phyloP scores from a whole-genome alignment of 2,329 filamentous ascomycete species.

The Talaromyces albobiverticillius region DNA sequence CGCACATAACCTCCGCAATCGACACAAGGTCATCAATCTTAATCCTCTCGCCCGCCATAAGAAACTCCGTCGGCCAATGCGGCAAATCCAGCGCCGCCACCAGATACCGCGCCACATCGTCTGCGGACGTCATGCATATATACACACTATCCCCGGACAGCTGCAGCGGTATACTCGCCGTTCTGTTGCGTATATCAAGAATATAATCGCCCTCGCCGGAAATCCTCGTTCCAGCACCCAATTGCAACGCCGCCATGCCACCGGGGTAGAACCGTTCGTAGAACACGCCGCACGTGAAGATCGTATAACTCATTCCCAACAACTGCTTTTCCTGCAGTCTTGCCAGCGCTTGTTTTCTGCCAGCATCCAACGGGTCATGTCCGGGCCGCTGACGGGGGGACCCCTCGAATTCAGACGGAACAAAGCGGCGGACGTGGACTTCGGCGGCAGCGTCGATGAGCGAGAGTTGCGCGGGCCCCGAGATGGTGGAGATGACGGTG shows the following conservation, averaged over 20 bases:
- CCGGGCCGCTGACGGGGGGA: constrained; percentile 53
- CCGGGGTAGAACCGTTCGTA: constrained; percentile 72
- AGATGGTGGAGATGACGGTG: constrained; percentile 71
- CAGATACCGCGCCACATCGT: constrained; percentile 69
- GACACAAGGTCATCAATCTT: constrained; percentile 60
- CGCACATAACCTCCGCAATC: constrained; percentile 48
- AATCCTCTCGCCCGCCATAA: constrained; percentile 65
- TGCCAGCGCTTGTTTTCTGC: constrained; percentile 55
- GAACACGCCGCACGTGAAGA: constrained; percentile 71
- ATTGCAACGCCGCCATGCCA: constrained; percentile 59
- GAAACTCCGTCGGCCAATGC: constrained; percentile 66
- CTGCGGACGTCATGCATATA: constrained; percentile 66
- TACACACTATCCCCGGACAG: constrained; percentile 51
- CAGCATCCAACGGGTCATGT: constrained; percentile 61
- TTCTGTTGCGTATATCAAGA: constrained; percentile 57
- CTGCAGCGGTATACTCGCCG: constrained; percentile 60
- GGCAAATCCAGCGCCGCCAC: constrained; percentile 62
- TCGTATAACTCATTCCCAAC: constrained; percentile 61
- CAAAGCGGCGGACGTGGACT: constrained; percentile 65
- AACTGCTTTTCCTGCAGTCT: constrained; percentile 54
- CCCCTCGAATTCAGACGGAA: constrained; percentile 75
- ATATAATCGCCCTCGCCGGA: constrained; percentile 63
- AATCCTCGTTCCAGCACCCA: constrained; percentile 57
- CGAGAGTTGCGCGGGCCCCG: constrained; percentile 63
- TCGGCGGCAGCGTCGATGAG: constrained; percentile 69